Evolutionary conservation across 192 early-diverging fungal species (phyloP), one percentile per base, ranked within the genome.

Genomic region (Coemansia sp.): DNA sequence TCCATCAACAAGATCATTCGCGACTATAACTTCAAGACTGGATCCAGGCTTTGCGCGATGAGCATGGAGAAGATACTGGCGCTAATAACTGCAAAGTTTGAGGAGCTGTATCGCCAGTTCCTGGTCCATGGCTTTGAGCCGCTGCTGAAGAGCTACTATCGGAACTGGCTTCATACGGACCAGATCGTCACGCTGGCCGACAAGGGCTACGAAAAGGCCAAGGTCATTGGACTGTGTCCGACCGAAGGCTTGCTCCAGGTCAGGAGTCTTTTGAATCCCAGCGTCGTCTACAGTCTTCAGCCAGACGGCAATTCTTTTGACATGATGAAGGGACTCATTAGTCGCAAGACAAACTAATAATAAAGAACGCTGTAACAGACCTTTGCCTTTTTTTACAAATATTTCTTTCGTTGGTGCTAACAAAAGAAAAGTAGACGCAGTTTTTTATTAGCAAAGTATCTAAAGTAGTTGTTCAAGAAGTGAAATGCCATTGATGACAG

Each of bases 291-390:
- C 58, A 82, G 84, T n/a, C 71, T 98, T 34, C 93, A 96, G 74
- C 97, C 97, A 6, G 97, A 95, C 63, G 97, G 97, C 8, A 99
- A 97, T 72, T 89, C 87, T 30, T 99, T 99, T 75, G 97, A 99
- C 71, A 97, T 99, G 93, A 84, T 97, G 69, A 87, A 90, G 58
- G 92, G 92, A 0, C 67, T 99, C 47, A 93, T 99, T 66, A 85
- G 82, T 18, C 68, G 71, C 6, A 96, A 94, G 59, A 57, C 60
- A 20, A 60, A 24, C 24, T 56, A 52, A 16, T 42, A n/a, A n/a
- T n/a, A n/a, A n/a, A n/a, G n/a, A n/a, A n/a, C n/a, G n/a, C n/a
- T n/a, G n/a, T n/a, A n/a, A n/a, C n/a, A n/a, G n/a, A n/a, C n/a
- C n/a, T n/a, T n/a, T 10, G 10, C 25, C 29, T 64, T 24, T 48